Base-by-base conservation (phyloP, 2,329 filamentous ascomycete species). In the Colletotrichum nymphaeae region DNA sequence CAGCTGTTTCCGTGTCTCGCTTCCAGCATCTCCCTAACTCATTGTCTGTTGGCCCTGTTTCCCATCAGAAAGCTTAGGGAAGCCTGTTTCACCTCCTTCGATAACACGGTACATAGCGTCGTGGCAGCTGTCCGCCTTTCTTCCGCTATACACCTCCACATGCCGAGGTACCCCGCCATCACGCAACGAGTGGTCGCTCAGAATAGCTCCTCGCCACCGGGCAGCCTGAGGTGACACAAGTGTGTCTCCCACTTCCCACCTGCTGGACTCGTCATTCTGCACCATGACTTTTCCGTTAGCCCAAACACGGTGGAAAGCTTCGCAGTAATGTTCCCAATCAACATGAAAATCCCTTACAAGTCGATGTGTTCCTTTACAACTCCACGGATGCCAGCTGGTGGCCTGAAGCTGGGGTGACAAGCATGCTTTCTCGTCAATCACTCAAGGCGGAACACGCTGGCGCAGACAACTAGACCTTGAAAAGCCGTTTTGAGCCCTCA, bases 21-120 rank as follows among this genome's bases (percentile, higher is more conserved):
- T 70, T 49, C 67, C 71, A 73, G 71, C 67, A 73, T 70, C 56
- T 65, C 46, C 71, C 60, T 22, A 66, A 65, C 56, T 49, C 28
- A 12, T 53, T 35, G 32, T 28, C 64, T 55, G 55, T 59, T 56
- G 68, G 42, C 32, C 32, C 70, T 65, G 67, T 70, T 70, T 70
- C 56, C 49, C 35, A 65, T 52, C 35, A 24, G 19, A 37, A 73
- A 73, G 70, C 70, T 65, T 57, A 62, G 11, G 55, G 37, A 56
- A 64, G 35, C 71, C 62, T 52, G 71, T 73, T 71, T 66, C 67
- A 71, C 67, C 37, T 60, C 35, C 22, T 32, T 24, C 53, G 59
- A 57, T 70, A 62, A 56, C 32, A 35, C 14, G 49, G n/a, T 60
- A 65, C 67, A 42, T 70, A 35, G 58, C 60, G 19, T 42, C 46